These are phyloP conservation scores for Casuarina equisetifolia DNA, from an alignment of 306 rosid species.

Conservation along the genomic window DNA sequence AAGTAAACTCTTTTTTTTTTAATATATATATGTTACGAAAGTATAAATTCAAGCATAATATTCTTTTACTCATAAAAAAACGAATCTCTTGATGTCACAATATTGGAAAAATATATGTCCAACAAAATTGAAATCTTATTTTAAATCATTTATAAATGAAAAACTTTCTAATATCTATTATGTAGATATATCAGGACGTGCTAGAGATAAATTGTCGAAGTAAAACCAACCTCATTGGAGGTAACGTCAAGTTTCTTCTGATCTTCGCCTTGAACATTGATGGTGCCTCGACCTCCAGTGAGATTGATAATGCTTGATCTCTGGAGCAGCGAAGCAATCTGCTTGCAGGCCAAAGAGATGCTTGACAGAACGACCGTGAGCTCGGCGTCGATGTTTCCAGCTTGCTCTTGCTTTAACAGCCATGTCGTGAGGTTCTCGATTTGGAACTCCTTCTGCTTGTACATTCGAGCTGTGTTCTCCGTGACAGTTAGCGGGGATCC, in stretches of 20 bases:
- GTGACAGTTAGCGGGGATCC: slow-evolving; percentile 9
- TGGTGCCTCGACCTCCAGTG: slow-evolving; percentile 40
- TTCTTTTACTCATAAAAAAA: too few species aligned
- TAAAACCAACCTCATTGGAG: slow-evolving; percentile 35
- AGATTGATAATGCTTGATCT: slow-evolving; percentile 42
- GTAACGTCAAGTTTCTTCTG: slow-evolving; percentile 54
- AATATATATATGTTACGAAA: too few species aligned
- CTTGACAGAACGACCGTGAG: slow-evolving; percentile 44
- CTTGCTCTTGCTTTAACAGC: slow-evolving; percentile 42
- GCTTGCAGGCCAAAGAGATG: slow-evolving; percentile 44
- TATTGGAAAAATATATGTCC: too few species aligned
- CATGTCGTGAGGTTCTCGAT: slow-evolving; percentile 41
- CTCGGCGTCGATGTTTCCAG: slow-evolving; percentile 38
- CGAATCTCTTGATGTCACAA: too few species aligned
- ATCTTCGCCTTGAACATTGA: slow-evolving; percentile 46
- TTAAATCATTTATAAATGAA: too few species aligned
- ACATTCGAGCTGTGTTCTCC: not conserved
- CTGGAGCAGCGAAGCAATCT: slow-evolving; percentile 44
- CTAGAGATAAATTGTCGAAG: not conserved
- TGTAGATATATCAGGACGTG: too few species aligned
- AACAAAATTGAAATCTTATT: too few species aligned
- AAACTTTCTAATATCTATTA: too few species aligned
- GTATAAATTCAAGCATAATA: too few species aligned
- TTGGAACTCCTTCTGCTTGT: slow-evolving; percentile 6
- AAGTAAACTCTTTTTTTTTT: too few species aligned